phyloP scores from a whole-genome alignment of 129 eudicot species.

The Artemisia annua region DNA sequence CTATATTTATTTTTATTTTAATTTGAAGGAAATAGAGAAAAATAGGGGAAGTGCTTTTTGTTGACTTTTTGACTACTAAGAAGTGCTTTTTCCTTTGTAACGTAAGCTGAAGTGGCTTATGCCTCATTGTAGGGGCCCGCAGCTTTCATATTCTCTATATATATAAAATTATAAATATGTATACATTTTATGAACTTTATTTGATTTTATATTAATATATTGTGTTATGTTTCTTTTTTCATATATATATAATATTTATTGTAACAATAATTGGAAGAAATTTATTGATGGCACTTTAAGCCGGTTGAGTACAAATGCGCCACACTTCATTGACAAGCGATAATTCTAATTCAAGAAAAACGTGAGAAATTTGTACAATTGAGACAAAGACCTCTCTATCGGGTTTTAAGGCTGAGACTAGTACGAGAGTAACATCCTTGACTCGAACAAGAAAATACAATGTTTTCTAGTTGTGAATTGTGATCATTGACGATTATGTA shows the following conservation, averaged over 20 bases:
- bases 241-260: neutral
- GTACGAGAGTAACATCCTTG: too few species aligned
- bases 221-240: neutral
- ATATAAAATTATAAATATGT: neutral
- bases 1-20: neutral
- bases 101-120: constrained; percentile 39
- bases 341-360: neutral
- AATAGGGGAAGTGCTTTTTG: constrained; percentile 33
- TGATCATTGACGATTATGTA: too few species aligned
- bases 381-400: too few species aligned
- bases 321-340: too few species aligned
- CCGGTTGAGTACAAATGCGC: neutral
- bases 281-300: neutral
- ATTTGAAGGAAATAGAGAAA: neutral
- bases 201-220: neutral
- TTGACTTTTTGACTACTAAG: constrained; percentile 31
- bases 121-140: constrained; percentile 36
- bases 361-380: neutral
- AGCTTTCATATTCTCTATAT: constrained; percentile 20
- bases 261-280: neutral
- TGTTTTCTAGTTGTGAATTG: too few species aligned
- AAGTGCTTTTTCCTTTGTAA: constrained; percentile 36
- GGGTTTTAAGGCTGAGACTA: too few species aligned
- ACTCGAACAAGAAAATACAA: too few species aligned
- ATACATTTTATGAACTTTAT: constrained; percentile 19